Base-by-base conservation (phyloP, 2,329 filamentous ascomycete genomes). In the Neocatenulostroma microsporum region DNA sequence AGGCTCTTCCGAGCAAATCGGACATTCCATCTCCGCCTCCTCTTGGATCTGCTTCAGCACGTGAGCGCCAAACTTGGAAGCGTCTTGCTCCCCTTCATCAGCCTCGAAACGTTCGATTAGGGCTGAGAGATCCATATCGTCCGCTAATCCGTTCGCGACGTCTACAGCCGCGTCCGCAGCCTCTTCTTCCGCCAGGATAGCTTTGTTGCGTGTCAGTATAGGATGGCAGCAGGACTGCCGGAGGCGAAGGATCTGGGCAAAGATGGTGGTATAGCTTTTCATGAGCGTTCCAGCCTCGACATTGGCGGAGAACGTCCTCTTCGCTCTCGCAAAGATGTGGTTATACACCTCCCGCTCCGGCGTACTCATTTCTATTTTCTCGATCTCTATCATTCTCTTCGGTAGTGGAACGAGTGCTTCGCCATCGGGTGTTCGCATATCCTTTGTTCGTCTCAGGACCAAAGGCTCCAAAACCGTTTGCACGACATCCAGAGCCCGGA, bases 211-310 rank as follows among this genome's bases (percentile, higher is more conserved):
- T 0, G 93, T 91, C 10, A 98, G 72, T 2, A 89, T 68, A 0
- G 91, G 91, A 58, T 98, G 91, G 45, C 91, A 96, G 58, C 91
- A 98, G 2, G 85, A 84, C 55, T 98, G 91, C 2, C 91, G 80
- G 7, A 98, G 75, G 2, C 91, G 83, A 26, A 98, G 64, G 54
- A 98, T 93, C 60, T 98, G 91, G 0, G 91, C 89, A 57, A 98
- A 95, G 45, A 98, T 95, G 35, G 87, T 95, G 0, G 91, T 94
- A 55, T 88, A 98, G 0, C 87, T 88, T 59, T 94, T 95, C 69
- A 96, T 76, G 4, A 98, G 73, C 0, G 89, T 96, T 3, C 91
- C 91, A 8, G 84, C 86, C 56, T 94, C 86, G 10, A 94, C 73
- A 41, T 94, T 96, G 42, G 81, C 78, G 21, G 80, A 80, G 57